phyloP scores from a whole-genome alignment of 2,329 filamentous ascomycete species.

The Aspergillus sp. region DNA sequence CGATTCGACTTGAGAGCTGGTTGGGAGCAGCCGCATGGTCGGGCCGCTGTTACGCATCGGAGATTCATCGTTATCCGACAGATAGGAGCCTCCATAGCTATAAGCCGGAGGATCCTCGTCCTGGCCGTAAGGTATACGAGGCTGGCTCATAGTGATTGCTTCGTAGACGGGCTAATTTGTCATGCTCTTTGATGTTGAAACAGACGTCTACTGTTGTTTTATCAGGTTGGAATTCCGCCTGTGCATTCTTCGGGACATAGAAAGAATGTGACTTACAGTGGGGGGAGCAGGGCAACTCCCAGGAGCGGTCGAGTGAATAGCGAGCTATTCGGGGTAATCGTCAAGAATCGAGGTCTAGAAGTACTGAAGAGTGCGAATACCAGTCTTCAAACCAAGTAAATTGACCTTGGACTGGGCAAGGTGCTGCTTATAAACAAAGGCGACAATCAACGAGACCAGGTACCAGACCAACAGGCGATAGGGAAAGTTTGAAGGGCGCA shows the following conservation, averaged over 20 bases:
- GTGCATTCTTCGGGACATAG: background rate
- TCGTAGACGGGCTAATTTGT: background rate
- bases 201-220: background rate
- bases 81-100: slow-evolving; percentile 28
- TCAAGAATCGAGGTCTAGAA: background rate
- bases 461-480: background rate
- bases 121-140: slow-evolving; percentile 35
- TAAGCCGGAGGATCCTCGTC: slow-evolving; percentile 47
- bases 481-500: background rate
- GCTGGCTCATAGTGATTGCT: slow-evolving; percentile 20
- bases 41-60: slow-evolving; percentile 35
- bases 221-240: background rate
- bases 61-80: slow-evolving; percentile 31
- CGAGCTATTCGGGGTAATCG: background rate
- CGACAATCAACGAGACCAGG: slow-evolving; percentile 1
- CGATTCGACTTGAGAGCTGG: slow-evolving; percentile 35
- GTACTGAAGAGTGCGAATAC: background rate
- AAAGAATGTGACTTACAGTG: slow-evolving; percentile 10
- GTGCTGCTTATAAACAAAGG: slow-evolving; percentile 10
- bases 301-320: background rate
- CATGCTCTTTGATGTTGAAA: slow-evolving; percentile 9
- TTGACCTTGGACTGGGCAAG: background rate
- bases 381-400: background rate
- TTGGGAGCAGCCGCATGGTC: slow-evolving; percentile 48
- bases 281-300: background rate